Percentiles rank a stretch among this genome's conserved stretches.
Conservation (phyloP, 2,329 filamentous ascomycete genomes). For the Cytospora paraplurivora region DNA sequence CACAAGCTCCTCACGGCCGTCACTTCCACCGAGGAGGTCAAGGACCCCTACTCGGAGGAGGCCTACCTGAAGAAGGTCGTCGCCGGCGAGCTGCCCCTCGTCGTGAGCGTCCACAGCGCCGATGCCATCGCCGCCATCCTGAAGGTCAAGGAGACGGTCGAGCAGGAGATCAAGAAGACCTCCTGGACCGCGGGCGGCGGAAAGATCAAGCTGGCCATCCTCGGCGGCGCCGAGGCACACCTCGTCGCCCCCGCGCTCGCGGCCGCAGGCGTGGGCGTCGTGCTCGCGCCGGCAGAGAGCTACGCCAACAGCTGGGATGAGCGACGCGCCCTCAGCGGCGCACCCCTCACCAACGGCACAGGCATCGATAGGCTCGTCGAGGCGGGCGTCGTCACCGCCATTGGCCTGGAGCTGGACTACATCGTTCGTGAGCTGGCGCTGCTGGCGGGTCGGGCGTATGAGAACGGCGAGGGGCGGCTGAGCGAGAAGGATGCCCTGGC, state of each 20-base stretch:
- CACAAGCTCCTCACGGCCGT: conserved; percentile 56
- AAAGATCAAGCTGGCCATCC: conserved; percentile 55
- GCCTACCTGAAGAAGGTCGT: conserved; percentile 58
- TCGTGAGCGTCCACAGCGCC: conserved; percentile 62
- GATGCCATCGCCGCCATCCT: conserved; percentile 63
- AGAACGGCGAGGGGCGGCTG: conserved; percentile 58
- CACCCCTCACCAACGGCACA: conserved; percentile 67
- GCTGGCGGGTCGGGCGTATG: conserved; percentile 60
- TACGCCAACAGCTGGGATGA: conserved; percentile 61
- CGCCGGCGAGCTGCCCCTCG: conserved; percentile 55
- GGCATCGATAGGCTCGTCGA: conserved; percentile 58
- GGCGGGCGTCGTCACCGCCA: conserved; percentile 59
- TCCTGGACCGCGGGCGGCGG: background rate
- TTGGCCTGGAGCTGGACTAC: conserved; percentile 65
- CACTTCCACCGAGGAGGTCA: conserved; percentile 40
- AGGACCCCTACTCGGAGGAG: conserved; percentile 50
- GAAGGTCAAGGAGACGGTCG: conserved; percentile 59
- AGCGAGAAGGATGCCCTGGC: conserved; percentile 57
- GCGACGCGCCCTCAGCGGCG: conserved; percentile 62
- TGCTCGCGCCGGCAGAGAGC: conserved; percentile 61
- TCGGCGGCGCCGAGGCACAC: conserved; percentile 65
- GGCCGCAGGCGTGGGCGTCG: conserved; percentile 57
- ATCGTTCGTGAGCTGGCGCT: conserved; percentile 61
- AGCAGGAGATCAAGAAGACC: conserved; percentile 40
- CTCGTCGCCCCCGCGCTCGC: conserved; percentile 62